phyloP scores from a whole-genome alignment of 768 basidiomycete genomes.

The Sutorius australiensis region DNA sequence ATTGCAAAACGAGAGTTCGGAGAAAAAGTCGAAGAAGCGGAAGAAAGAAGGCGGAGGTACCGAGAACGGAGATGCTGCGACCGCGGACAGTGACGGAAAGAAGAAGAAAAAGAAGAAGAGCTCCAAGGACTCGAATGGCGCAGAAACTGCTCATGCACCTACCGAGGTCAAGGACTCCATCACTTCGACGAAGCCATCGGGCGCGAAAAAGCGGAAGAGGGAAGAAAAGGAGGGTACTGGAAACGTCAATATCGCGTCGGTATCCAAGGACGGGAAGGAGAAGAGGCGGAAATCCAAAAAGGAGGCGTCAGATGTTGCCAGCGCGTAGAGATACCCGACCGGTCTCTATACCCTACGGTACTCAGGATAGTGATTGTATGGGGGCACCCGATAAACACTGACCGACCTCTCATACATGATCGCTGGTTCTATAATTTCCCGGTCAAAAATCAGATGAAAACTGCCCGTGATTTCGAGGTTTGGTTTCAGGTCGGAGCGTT shows the following conservation, averaged over 20 bases:
- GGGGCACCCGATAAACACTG: background rate
- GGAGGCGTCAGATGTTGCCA: background rate
- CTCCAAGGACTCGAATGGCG: slow-evolving; percentile 8
- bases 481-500: background rate
- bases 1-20: slow-evolving; percentile 5
- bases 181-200: slow-evolving; percentile 5
- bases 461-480: too few relatives aligned
- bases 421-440: too few relatives aligned
- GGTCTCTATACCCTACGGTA: slow-evolving; percentile 1
- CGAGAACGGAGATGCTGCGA: slow-evolving; percentile 8
- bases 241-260: slow-evolving; percentile 9
- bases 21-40: slow-evolving; percentile 34
- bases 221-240: slow-evolving; percentile 7
- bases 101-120: slow-evolving; percentile 30
- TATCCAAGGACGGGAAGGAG: slow-evolving; percentile 22
- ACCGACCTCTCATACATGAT: too few relatives aligned
- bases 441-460: too few relatives aligned
- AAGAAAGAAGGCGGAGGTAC: slow-evolving; percentile 21
- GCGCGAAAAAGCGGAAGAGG: slow-evolving; percentile 27
- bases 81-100: slow-evolving; percentile 14
- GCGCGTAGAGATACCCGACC: slow-evolving; percentile 1
- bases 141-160: slow-evolving; percentile 1
- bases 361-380: background rate
- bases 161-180: slow-evolving; percentile 14
- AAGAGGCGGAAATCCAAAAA: slow-evolving; percentile 29